A percentile compares a stretch with the other conserved stretches of the same genome.
These are phyloP conservation scores for Saturnispora dispora DNA, from an alignment of 805 yeast genomes.

Conservation along the genomic window DNA sequence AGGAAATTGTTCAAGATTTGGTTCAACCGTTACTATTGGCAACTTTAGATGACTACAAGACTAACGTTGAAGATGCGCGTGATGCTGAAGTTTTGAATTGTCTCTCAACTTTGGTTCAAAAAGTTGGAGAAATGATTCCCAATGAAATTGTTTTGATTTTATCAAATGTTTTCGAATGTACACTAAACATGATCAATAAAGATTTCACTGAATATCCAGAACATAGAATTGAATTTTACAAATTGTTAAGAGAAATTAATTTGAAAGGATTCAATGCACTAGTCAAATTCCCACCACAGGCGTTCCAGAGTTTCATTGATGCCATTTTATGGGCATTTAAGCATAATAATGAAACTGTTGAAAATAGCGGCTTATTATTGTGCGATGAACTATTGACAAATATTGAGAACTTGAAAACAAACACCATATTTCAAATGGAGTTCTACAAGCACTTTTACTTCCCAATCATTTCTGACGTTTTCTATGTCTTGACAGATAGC, in stretches of 20 bases:
- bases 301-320: constrained; percentile 83
- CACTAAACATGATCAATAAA: constrained; percentile 89
- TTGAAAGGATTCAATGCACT: constrained; percentile 78
- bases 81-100: constrained; percentile 97
- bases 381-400: constrained; percentile 78
- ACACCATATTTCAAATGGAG: constrained; percentile 57
- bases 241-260: constrained; percentile 79
- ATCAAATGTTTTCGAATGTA: constrained; percentile 88
- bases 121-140: constrained; percentile 82
- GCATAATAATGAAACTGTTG: constrained; percentile 95
- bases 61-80: constrained; percentile 90
- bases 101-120: constrained; percentile 80
- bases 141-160: constrained; percentile 81
- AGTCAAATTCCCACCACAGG: constrained; percentile 80
- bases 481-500: constrained; percentile 88
- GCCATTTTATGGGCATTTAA: constrained; percentile 98
- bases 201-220: constrained; percentile 97
- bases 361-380: constrained; percentile 78
- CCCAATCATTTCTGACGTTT: constrained; percentile 84
- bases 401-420: constrained; percentile 66
- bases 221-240: constrained; percentile 93
- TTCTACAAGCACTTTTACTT: constrained; percentile 85
- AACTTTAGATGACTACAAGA: constrained; percentile 79
- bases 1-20: constrained; percentile 74
- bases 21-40: constrained; percentile 78